Base-by-base conservation (phyloP, 345 rosid species). In the Eucalyptus curtisii region DNA sequence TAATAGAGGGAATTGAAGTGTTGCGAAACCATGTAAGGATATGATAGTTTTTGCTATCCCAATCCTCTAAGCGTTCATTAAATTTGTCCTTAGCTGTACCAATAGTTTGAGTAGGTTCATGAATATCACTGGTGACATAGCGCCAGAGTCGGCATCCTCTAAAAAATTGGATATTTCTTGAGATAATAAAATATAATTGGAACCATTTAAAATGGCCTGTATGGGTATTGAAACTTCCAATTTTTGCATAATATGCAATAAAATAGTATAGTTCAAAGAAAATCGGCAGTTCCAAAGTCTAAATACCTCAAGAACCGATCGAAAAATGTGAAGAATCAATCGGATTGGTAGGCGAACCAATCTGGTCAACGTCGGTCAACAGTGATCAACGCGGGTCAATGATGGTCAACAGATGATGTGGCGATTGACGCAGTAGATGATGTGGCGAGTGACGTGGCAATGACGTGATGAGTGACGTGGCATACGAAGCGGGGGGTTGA, bases 261-360 rank as follows among this genome's bases (percentile, higher is more conserved):
- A 55, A 22, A 22, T 55, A 55, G 27, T 55, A 22, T 55, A 55
- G 30, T 55, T 4, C 30, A 55, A 55, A 55, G 61, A 55, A 55
- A 55, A 10, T 10, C 1, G 30, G 13, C 30, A 4, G 30, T 55
- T 55, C 1, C 61, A 55, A 24, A 55, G 30, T 55, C 13, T 8
- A 22, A 55, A 1, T 55, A 55, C 8, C 61, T 22, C 30, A 55
- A 22, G 61, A 55, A 55, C 12, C 12, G 0, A 9, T 55, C 13
- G 3, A 55, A 55, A 55, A 24, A 55, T 24, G 1, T 8, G 61
- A 22, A 22, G 8, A 55, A 55, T 6, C 6, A 55, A 20, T 55
- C 0, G 1, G 12, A 3, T 55, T 4, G 12, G 61, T 22, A 52
- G 59, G 12, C 0, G 0, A 55, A 22, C 3, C 0, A 0, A 24